These are phyloP conservation scores for Notholithocarpus densiflorus DNA, from an alignment of 306 rosid genomes.

Conservation along the genomic window DNA sequence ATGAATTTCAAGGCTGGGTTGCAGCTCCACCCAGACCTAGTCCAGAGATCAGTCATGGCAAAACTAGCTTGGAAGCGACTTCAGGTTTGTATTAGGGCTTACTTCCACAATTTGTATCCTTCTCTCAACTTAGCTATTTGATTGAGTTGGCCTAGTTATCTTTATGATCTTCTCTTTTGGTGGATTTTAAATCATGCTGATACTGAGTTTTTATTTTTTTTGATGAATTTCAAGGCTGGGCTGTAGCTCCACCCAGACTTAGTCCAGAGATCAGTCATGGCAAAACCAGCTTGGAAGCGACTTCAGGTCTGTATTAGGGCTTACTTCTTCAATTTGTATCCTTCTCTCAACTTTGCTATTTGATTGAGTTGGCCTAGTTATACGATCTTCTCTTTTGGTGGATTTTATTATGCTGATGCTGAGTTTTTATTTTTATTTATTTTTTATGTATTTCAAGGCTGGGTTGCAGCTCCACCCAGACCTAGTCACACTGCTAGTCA, in stretches of 20 bases:
- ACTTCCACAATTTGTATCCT: neutral
- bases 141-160: constrained; percentile 3
- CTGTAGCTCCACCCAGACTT: constrained; percentile 34
- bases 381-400: constrained; percentile 3
- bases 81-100: constrained; percentile 54
- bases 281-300: constrained; percentile 47
- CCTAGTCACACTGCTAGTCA: constrained; percentile 28
- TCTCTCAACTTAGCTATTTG: constrained; percentile 13
- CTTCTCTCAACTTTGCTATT: constrained; percentile 13
- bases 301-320: constrained; percentile 55
- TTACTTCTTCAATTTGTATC: neutral
- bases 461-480: constrained; percentile 37
- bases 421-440: neutral
- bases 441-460: constrained; percentile 39
- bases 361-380: constrained; percentile 6
- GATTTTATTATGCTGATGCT: constrained; percentile 19
- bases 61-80: constrained; percentile 45
- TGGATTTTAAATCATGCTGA: constrained; percentile 10
- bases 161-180: constrained; percentile 7
- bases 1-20: constrained; percentile 42
- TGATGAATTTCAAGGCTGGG: constrained; percentile 40
- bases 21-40: constrained; percentile 34
- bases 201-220: constrained; percentile 15
- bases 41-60: constrained; percentile 47
- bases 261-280: constrained; percentile 44